These are phyloP conservation scores for Microdochium nivale DNA, from an alignment of 2,329 filamentous ascomycete species.

Conservation along the genomic window DNA sequence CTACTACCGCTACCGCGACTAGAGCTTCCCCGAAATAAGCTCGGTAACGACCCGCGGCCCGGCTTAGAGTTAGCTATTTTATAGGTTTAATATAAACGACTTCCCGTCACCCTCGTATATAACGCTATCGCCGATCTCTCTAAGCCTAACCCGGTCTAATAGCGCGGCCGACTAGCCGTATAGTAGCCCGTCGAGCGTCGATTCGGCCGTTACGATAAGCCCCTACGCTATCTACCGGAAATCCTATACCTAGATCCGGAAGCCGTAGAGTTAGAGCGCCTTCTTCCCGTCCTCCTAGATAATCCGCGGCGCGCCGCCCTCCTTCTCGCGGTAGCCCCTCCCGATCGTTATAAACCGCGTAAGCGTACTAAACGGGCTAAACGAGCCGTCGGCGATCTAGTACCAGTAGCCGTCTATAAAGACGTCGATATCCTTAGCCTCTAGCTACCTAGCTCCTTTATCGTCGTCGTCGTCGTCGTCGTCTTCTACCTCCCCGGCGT, in stretches of 20 bases:
- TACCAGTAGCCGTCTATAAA: background rate
- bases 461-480: no score
- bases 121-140: background rate
- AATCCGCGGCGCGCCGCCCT: background rate
- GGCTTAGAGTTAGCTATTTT: background rate
- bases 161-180: background rate
- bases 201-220: background rate
- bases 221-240: background rate
- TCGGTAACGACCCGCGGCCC: background rate
- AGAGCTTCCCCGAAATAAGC: background rate
- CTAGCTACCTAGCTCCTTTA: background rate
- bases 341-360: conserved; percentile 1
- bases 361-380: conserved; percentile 1
- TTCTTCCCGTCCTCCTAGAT: background rate
- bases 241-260: background rate
- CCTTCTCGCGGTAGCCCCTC: background rate
- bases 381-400: conserved; percentile 1
- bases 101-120: background rate
- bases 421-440: background rate
- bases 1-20: background rate
- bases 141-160: background rate
- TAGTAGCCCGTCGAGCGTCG: background rate
- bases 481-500: no score
- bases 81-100: background rate
- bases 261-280: background rate